Conservation (phyloP, 2,329 filamentous ascomycete species). For the Seiridium cupressi region DNA sequence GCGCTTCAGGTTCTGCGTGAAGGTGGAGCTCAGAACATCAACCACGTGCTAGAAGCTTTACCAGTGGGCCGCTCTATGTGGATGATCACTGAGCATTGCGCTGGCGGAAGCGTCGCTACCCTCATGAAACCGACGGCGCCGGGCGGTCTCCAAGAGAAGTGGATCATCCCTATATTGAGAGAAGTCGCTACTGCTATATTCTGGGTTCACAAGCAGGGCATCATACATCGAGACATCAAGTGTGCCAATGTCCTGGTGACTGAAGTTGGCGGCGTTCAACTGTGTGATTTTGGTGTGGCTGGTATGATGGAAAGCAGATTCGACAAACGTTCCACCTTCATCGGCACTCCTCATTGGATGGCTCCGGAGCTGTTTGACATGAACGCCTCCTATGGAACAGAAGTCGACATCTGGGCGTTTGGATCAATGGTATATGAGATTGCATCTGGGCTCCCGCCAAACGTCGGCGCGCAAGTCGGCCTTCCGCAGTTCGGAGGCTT, state of each 20-base stretch:
- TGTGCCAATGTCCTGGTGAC: constrained; percentile 79
- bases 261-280: constrained; percentile 73
- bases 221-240: constrained; percentile 71
- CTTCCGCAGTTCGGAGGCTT: constrained; percentile 53
- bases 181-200: constrained; percentile 65
- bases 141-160: constrained; percentile 66
- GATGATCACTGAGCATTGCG: constrained; percentile 86
- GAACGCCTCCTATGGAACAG: constrained; percentile 64
- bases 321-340: constrained; percentile 76
- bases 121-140: constrained; percentile 67
- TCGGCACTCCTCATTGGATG: constrained; percentile 86
- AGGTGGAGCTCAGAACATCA: constrained; percentile 75
- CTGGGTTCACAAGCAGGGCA: constrained; percentile 67
- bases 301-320: constrained; percentile 73
- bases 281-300: constrained; percentile 83
- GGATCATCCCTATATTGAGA: constrained; percentile 65
- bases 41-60: constrained; percentile 76
- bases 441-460: constrained; percentile 74
- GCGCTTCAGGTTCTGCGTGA: constrained; percentile 72
- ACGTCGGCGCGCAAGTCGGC: constrained; percentile 55
- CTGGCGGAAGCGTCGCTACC: constrained; percentile 77
- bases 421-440: constrained; percentile 81
- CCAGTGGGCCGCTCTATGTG: constrained; percentile 78
- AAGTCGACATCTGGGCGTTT: constrained; percentile 83
- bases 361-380: constrained; percentile 73